A percentile compares a stretch with the other conserved stretches of the same genome.
phyloP scores from a whole-genome alignment of 768 basidiomycete species.

The Kwoniella bestiolae region DNA sequence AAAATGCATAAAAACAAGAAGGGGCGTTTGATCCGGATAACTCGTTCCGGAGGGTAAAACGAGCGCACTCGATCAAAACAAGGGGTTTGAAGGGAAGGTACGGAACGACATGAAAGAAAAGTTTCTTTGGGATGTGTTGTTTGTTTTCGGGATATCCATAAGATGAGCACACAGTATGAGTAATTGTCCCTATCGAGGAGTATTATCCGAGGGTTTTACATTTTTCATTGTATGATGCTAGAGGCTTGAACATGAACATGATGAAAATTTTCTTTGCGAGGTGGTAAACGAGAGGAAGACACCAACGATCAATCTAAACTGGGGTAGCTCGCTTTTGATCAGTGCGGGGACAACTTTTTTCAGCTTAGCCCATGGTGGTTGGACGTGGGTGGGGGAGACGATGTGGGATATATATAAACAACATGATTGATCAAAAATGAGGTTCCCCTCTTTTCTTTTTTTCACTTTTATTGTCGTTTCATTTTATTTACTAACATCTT shows the following conservation, averaged over 20 bases:
- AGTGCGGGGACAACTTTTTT: background rate
- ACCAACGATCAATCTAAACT: background rate
- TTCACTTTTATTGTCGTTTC: background rate
- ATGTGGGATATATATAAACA: constrained; percentile 12
- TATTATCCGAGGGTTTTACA: background rate
- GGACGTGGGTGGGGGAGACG: background rate
- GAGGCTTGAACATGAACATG: too few species aligned
- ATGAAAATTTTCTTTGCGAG: background rate
- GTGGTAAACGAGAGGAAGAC: background rate
- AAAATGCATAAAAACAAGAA: background rate
- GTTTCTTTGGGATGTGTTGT: background rate
- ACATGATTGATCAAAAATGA: background rate
- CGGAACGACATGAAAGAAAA: background rate
- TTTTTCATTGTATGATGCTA: too few species aligned
- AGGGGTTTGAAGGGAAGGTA: background rate
- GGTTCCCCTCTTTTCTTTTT: constrained; percentile 12
- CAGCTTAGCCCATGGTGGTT: too few species aligned
- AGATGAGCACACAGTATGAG: too few species aligned
- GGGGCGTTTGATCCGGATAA: background rate
- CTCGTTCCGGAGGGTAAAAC: background rate
- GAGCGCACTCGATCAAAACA: background rate
- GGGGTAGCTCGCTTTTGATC: background rate
- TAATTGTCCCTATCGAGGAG: too few species aligned
- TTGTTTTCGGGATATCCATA: background rate
- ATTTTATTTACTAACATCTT: background rate